A percentile compares a stretch with the other conserved stretches of the same genome.
phyloP scores from a whole-genome alignment of 176 grass and related monocot species.

The Oryza meridionalis region DNA sequence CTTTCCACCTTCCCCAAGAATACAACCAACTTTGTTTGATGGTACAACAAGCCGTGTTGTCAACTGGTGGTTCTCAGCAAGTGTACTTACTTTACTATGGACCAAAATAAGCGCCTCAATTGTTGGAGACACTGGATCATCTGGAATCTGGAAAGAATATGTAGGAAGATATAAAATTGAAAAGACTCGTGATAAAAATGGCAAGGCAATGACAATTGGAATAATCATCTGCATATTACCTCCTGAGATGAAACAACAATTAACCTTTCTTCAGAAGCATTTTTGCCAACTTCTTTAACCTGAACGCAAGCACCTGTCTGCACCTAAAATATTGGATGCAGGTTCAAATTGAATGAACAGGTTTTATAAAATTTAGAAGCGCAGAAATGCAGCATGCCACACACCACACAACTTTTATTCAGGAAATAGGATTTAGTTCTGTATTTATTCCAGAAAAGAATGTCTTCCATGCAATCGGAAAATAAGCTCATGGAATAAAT shows the following conservation, averaged over 20 bases:
- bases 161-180: conserved; percentile 29
- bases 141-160: conserved; percentile 60
- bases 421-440: too few relatives aligned
- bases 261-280: conserved; percentile 71
- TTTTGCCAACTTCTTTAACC: conserved; percentile 76
- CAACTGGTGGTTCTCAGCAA: conserved; percentile 64
- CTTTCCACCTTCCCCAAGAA: conserved; percentile 88
- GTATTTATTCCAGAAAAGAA: too few relatives aligned
- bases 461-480: too few relatives aligned
- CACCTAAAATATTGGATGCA: neutral
- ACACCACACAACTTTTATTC: too few relatives aligned
- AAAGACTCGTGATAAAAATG: conserved; percentile 11
- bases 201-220: conserved; percentile 25
- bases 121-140: conserved; percentile 76
- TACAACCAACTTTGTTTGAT: conserved; percentile 91
- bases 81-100: conserved; percentile 69
- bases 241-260: conserved; percentile 87
- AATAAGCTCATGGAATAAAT: too few relatives aligned
- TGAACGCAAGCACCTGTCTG: conserved; percentile 83
- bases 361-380: too few relatives aligned
- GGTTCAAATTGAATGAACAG: too few relatives aligned
- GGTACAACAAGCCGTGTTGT: conserved; percentile 89
- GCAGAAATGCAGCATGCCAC: too few relatives aligned
- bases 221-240: conserved; percentile 57
- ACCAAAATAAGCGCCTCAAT: conserved; percentile 91